Percentiles rank a stretch among this genome's conserved stretches.
Conservation (phyloP, 169 alveolate genomes). For the Plasmodium vinckei region DNA sequence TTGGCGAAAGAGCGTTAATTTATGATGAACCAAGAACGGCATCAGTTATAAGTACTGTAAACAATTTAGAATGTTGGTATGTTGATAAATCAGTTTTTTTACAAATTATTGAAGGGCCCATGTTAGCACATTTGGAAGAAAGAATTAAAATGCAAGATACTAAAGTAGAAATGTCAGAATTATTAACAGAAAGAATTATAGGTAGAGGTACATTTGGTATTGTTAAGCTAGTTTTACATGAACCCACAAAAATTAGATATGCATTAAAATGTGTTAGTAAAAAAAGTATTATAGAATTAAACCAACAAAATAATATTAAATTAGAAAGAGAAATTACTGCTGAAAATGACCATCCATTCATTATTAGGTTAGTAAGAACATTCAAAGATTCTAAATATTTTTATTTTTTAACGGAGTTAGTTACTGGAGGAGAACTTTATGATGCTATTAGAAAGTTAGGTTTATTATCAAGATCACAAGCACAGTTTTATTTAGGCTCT, state of each 20-base stretch:
- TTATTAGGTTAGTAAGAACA: constrained; percentile 92
- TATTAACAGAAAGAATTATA: constrained; percentile 83
- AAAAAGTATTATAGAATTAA: constrained; percentile 83
- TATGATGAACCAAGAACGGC: constrained; percentile 94
- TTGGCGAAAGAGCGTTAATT: constrained; percentile 96
- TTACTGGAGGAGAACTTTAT: constrained; percentile 95
- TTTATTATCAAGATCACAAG: constrained; percentile 89
- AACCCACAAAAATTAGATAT: constrained; percentile 86
- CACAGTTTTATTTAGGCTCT: constrained; percentile 94
- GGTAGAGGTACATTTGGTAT: constrained; percentile 95
- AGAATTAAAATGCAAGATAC: constrained; percentile 93
- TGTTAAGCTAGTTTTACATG: constrained; percentile 91
- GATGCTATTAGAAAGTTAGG: constrained; percentile 95
- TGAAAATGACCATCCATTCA: constrained; percentile 96
- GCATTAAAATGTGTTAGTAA: constrained; percentile 93
- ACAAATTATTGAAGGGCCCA: constrained; percentile 87
- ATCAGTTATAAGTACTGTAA: constrained; percentile 88
- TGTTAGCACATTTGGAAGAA: constrained; percentile 91
- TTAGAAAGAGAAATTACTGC: constrained; percentile 94
- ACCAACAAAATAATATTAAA: constrained; percentile 90
- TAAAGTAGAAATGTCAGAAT: constrained; percentile 89
- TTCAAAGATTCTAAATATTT: constrained; percentile 91
- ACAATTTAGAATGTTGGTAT: constrained; percentile 88
- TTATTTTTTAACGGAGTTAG: constrained; percentile 93
- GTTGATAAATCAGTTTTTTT: constrained; percentile 91